Evolutionary conservation across 495 filamentous ascomycete genomes (phyloP).

Genomic region (Jackrogersella multiformis): DNA sequence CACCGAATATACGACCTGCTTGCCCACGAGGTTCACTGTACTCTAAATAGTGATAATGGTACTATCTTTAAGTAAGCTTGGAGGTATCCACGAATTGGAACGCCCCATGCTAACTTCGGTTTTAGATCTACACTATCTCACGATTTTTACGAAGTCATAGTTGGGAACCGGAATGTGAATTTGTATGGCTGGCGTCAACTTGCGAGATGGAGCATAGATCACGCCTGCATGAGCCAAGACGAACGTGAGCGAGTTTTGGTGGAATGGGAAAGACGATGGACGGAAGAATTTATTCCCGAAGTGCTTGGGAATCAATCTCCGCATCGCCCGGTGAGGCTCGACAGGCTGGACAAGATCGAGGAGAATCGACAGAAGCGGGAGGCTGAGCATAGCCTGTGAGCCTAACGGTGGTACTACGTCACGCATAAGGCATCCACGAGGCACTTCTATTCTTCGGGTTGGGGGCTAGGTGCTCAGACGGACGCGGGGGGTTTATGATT

Average conservation of each 20-base stretch:
- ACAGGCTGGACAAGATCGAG: constrained; percentile 11
- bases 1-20: constrained; percentile 62
- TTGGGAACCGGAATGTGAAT: constrained; percentile 61
- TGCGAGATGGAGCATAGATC: constrained; percentile 63
- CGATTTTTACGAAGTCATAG: constrained; percentile 66
- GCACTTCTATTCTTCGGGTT: background rate
- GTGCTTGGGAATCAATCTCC: constrained; percentile 4
- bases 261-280: constrained; percentile 58
- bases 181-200: constrained; percentile 63
- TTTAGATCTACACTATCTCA: constrained; percentile 64
- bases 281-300: constrained; percentile 49
- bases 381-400: constrained; percentile 1
- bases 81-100: background rate
- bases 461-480: constrained; percentile 1
- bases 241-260: constrained; percentile 44
- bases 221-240: constrained; percentile 56
- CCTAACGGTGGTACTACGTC: background rate
- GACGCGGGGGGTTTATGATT: constrained; percentile 9
- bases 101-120: background rate
- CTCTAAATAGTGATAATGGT: constrained; percentile 64
- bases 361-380: constrained; percentile 12
- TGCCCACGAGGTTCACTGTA: constrained; percentile 62
- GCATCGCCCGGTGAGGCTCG: constrained; percentile 15
- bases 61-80: constrained; percentile 61
- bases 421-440: constrained; percentile 9